Evolutionary conservation across 2,329 filamentous ascomycete genomes (phyloP).

Genomic region (Cytospora mali): DNA sequence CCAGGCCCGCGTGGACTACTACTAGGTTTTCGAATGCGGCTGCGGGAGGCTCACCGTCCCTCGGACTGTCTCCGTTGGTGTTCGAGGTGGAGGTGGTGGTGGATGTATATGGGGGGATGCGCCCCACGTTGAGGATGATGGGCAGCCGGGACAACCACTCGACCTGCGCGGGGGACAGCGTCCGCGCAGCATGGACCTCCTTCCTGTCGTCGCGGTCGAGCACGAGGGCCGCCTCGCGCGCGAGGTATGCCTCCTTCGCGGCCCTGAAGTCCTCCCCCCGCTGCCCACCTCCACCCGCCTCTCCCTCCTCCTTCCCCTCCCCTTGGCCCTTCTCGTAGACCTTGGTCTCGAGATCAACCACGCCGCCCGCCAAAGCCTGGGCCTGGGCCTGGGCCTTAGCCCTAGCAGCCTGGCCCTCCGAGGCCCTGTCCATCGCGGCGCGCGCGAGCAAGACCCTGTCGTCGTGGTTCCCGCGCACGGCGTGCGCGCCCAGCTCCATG

Average conservation of each 20-base stretch:
- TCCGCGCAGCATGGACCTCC: slow-evolving; percentile 59
- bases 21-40: slow-evolving; percentile 58
- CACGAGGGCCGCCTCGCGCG: slow-evolving; percentile 25
- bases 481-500: slow-evolving; percentile 72
- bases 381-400: not conserved
- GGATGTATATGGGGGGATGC: slow-evolving; percentile 46
- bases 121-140: slow-evolving; percentile 75
- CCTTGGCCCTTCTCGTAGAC: slow-evolving; percentile 28
- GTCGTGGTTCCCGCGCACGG: slow-evolving; percentile 91
- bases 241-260: slow-evolving; percentile 30
- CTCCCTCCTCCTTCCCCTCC: slow-evolving; percentile 31
- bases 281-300: slow-evolving; percentile 2
- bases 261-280: slow-evolving; percentile 19
- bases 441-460: slow-evolving; percentile 77
- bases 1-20: slow-evolving; percentile 84
- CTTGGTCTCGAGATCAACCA: slow-evolving; percentile 23
- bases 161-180: slow-evolving; percentile 59
- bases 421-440: slow-evolving; percentile 38
- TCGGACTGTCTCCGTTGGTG: slow-evolving; percentile 24
- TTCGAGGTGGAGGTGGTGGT: slow-evolving; percentile 35
- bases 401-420: not conserved
- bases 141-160: slow-evolving; percentile 72
- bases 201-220: slow-evolving; percentile 41
- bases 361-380: not conserved
- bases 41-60: not conserved